Evolutionary conservation across 2,329 filamentous ascomycete species (phyloP), one percentile per base, ranked within the genome.

Genomic region (Pseudocercospora pini-densiflorae): DNA sequence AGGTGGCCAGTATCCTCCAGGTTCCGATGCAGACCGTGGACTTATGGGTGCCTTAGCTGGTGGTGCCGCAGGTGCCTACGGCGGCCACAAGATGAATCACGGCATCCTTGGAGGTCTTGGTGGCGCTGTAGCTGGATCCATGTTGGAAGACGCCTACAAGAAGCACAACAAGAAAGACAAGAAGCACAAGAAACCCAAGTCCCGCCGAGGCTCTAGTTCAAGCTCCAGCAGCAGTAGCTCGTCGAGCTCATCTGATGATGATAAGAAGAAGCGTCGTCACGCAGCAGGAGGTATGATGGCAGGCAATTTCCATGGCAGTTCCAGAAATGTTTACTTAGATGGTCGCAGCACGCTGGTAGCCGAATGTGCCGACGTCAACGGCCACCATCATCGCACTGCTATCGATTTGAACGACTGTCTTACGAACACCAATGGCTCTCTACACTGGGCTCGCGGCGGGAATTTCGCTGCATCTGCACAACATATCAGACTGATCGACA

Each of bases 81-180:
- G 85, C 10, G 87, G 87, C 5, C 81, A 84, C 72, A 85, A 87
- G 75, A 80, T 86, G 75, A 81, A 83, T 23, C 85, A 87, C 69
- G 85, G 85, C 4, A 74, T 89, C n/a, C 72, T 89, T 2, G 87
- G 87, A 14, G 84, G 85, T 1, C 72, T 89, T 47, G 84, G 85
- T 9, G 87, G 87, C 53, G 86, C 86, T 0, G 78, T 89, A 14
- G 72, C 84, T 0, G 87, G 87, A 1, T 83, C 80, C 71, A 84
- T 87, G 69, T 71, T 87, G 0, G 84, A 87, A 71, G 82, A 88
- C 69, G 82, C 84, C 67, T 70, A 79, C 70, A 87, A 87, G 76
- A 76, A 79, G 67, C 80, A 82, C 49, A 61, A 65, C 31, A 77
- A 78, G 72, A 75, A 79, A 67, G 73, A 81, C 31, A 73, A 73